Base-by-base conservation (phyloP, 1,284 basidiomycete species). In the Cystobasidium pallidum region DNA sequence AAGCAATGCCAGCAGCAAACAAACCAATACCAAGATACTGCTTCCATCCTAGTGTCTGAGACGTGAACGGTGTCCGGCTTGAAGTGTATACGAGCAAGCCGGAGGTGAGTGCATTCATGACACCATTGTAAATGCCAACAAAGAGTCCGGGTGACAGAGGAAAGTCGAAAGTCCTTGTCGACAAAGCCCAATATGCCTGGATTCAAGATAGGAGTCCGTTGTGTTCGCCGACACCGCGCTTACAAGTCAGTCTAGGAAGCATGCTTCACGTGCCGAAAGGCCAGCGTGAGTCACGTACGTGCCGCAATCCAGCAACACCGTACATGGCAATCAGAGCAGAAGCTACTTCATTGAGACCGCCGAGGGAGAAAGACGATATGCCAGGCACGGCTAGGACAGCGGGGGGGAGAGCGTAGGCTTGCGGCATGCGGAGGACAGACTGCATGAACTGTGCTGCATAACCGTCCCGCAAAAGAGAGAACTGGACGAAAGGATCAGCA, bases 341-440 rank as follows among this genome's bases (percentile, higher is more conserved):
- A 34, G 72, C 45, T 1, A 49, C 52, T 49, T 73, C 72, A n/a
- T 59, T 66, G 43, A 72, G 63, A 30, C 70, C 70, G 34, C 63
- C 63, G 32, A 74, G 30, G 17, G 49, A 55, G 54, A 78, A 78
- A 32, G 75, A 74, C 28, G 77, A 77, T 62, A 63, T 62, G 30
- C 54, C 54, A 39, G 59, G 51, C 17, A 71, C 68, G 30, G 68
- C 68, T n/a, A 51, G 39, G 19, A 58, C 55, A 21, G 68, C 59
- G 1, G 68, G 59, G 19, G 47, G 21, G 30, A 71, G 17, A n/a
- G 68, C 47, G 28, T 52, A 57, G 26, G 41, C 28, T 8, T 41
- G 43, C 24, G 59, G 49, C 28, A 71, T 55, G 39, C 57, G 45
- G 21, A 63, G 34, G 32, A 47, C 32, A 1, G 49, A 45, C 49